These are phyloP conservation scores for Amanita exitialis DNA, from an alignment of 768 basidiomycete genomes.

Conservation along the genomic window DNA sequence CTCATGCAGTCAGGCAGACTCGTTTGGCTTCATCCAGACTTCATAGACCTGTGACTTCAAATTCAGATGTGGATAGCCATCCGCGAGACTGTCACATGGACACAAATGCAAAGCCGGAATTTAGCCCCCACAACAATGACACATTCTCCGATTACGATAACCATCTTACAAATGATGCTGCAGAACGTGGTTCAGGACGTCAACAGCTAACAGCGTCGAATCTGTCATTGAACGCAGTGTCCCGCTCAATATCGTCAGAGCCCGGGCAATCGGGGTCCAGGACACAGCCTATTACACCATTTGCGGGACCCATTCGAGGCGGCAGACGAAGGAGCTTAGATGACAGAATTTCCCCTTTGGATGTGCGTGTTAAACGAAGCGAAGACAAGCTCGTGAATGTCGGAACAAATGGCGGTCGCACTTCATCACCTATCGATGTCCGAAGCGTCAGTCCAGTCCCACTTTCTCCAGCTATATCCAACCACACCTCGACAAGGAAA, in stretches of 20 bases:
- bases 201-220: slow-evolving; percentile 20
- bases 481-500: neutral
- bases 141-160: slow-evolving; percentile 21
- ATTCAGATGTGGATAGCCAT: slow-evolving; percentile 6
- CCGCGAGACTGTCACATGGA: slow-evolving; percentile 11
- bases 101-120: slow-evolving; percentile 19
- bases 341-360: slow-evolving; percentile 32
- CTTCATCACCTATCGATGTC: slow-evolving; percentile 6
- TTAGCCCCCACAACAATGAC: slow-evolving; percentile 25
- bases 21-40: slow-evolving; percentile 9
- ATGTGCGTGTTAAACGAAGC: slow-evolving; percentile 24
- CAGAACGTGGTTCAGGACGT: slow-evolving; percentile 8
- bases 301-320: slow-evolving; percentile 14
- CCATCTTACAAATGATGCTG: slow-evolving; percentile 7
- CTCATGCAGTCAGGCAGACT: slow-evolving; percentile 1
- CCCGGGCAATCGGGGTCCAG: slow-evolving; percentile 24
- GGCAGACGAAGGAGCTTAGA: slow-evolving; percentile 33
- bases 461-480: slow-evolving; percentile 12
- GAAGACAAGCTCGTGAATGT: slow-evolving; percentile 6
- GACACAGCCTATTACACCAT: slow-evolving; percentile 28
- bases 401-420: slow-evolving; percentile 8
- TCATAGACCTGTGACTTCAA: neutral
- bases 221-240: neutral
- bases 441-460: slow-evolving; percentile 14
- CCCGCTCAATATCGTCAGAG: neutral